A percentile compares a stretch with the other conserved stretches of the same genome.
Conservation (phyloP, 2,329 filamentous ascomycete species). For the Calonectria naviculata region DNA sequence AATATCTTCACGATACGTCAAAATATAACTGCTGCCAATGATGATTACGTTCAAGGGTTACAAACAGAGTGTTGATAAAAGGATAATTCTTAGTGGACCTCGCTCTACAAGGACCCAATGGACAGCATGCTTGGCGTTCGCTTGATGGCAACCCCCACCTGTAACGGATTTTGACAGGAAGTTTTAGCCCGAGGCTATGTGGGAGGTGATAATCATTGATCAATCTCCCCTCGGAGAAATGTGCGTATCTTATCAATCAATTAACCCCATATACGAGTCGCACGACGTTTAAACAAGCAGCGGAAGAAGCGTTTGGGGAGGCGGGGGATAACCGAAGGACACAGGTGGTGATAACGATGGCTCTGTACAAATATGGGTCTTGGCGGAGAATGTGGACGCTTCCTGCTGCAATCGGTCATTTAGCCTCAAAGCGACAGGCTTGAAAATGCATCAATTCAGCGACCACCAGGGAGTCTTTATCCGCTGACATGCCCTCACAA, state of each 20-base stretch:
- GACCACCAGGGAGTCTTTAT: no score
- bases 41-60: no score
- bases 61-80: not conserved
- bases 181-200: not conserved
- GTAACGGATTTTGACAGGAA: not conserved
- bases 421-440: no score
- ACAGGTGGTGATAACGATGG: not conserved
- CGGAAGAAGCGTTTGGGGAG: not conserved
- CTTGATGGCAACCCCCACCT: not conserved
- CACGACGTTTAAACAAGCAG: not conserved
- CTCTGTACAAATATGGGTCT: not conserved
- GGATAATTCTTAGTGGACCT: not conserved
- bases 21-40: no score
- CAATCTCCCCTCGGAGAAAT: not conserved
- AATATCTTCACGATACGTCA: no score
- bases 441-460: no score
- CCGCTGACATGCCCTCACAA: not conserved
- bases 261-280: no score
- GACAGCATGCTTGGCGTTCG: not conserved
- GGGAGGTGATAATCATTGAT: not conserved
- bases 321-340: not conserved
- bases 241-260: no score
- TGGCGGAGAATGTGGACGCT: no score
- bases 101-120: not conserved
- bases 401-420: no score